Percentiles rank a stretch among this genome's conserved stretches.
phyloP scores from a whole-genome alignment of 768 basidiomycete genomes.

The Auricularia cornea region DNA sequence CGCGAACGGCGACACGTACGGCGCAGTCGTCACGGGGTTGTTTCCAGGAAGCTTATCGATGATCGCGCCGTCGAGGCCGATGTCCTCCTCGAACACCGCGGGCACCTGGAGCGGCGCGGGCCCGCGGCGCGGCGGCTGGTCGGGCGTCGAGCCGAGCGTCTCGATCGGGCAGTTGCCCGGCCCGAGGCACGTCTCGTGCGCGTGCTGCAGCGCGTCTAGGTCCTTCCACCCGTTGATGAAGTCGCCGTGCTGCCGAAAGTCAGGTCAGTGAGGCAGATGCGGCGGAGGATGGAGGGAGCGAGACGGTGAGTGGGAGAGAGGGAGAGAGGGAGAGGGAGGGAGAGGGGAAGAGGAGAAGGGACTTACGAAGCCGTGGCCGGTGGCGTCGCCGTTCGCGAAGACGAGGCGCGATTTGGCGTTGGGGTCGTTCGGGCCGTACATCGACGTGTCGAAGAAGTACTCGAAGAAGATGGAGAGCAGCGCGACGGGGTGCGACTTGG shows the following conservation, averaged over 20 bases:
- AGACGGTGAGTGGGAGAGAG: too few species aligned
- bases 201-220: constrained; percentile 15
- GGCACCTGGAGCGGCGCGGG: not conserved
- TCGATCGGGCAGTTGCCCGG: not conserved
- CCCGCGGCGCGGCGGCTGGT: not conserved
- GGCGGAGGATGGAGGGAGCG: too few species aligned
- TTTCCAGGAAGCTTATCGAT: not conserved
- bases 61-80: not conserved
- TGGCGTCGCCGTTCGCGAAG: not conserved
- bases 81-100: not conserved
- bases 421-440: not conserved
- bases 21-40: not conserved
- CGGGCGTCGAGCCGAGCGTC: not conserved
- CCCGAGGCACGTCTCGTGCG: constrained; percentile 14
- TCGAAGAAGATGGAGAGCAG: not conserved
- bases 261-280: too few species aligned
- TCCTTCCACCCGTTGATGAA: constrained; percentile 24
- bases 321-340: too few species aligned
- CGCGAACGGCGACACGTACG: too few species aligned
- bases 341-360: too few species aligned
- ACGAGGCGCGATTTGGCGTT: not conserved
- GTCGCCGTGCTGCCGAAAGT: constrained; percentile 17
- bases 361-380: not conserved
- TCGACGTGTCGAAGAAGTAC: not conserved
- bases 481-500: not conserved